A percentile compares a stretch with the other conserved stretches of the same genome.
These are phyloP conservation scores for Blastobotrys petasosporus DNA, from an alignment of 1,139 yeast genomes.

Conservation along the genomic window DNA sequence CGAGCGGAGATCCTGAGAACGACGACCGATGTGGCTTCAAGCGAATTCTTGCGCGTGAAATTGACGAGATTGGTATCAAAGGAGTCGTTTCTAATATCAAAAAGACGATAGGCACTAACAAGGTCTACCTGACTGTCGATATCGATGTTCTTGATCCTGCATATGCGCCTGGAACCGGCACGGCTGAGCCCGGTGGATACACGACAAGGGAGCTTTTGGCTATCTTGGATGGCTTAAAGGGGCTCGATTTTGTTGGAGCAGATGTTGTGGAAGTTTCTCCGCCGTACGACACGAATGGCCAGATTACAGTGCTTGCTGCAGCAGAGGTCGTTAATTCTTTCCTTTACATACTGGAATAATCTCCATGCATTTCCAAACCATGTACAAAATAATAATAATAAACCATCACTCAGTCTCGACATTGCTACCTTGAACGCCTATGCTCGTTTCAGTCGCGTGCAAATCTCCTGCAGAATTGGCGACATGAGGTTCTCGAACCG, in stretches of 20 bases:
- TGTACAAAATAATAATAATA: too few species aligned
- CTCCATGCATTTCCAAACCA: background rate
- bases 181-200: conserved; percentile 79
- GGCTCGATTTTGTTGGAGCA: conserved; percentile 62
- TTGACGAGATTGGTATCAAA: conserved; percentile 43
- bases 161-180: conserved; percentile 77
- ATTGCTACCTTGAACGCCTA: background rate
- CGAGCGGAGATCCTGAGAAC: conserved; percentile 46
- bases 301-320: conserved; percentile 67
- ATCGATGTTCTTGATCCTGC: conserved; percentile 78
- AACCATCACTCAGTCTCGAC: background rate
- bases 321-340: conserved; percentile 52
- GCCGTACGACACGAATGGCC: conserved; percentile 55
- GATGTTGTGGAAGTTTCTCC: conserved; percentile 79
- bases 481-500: too few species aligned
- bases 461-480: too few species aligned
- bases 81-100: conserved; percentile 54
- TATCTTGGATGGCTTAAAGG: conserved; percentile 53
- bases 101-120: conserved; percentile 48
- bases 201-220: conserved; percentile 64
- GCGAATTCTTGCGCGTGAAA: conserved; percentile 61
- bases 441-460: too few species aligned
- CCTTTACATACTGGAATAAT: conserved; percentile 21
- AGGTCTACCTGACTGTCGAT: conserved; percentile 68
- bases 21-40: conserved; percentile 61